Evolutionary conservation across 805 yeast genomes (phyloP).

Genomic region (Candida koratica): DNA sequence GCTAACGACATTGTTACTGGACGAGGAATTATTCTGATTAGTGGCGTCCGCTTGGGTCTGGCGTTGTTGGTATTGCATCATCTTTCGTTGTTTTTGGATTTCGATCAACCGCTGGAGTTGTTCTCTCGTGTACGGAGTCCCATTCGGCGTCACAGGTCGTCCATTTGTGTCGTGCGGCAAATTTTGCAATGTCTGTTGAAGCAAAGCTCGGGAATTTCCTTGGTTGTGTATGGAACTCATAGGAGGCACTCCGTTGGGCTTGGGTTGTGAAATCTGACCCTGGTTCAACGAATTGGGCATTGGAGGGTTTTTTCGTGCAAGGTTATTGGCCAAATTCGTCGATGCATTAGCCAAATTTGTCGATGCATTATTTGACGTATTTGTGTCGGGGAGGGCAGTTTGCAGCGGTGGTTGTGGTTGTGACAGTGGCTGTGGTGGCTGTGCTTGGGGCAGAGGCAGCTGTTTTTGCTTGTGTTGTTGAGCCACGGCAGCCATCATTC

Average conservation of each 20-base stretch:
- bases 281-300: background rate
- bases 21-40: too few species aligned
- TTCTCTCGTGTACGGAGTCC: conserved; percentile 56
- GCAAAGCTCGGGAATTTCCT: conserved; percentile 2
- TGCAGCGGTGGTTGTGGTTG: conserved; percentile 6
- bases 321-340: too few species aligned
- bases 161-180: conserved; percentile 12
- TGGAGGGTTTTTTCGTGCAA: background rate
- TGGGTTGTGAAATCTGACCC: conserved; percentile 3
- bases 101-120: conserved; percentile 58
- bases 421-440: background rate
- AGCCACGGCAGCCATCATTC: conserved; percentile 42
- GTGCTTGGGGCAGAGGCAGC: conserved; percentile 7
- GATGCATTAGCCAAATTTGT: background rate
- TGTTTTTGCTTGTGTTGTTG: conserved; percentile 27
- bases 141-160: conserved; percentile 47
- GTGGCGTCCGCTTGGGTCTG: conserved; percentile 10
- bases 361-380: background rate
- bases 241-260: conserved; percentile 9
- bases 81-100: conserved; percentile 46
- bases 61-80: conserved; percentile 43
- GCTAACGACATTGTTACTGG: background rate
- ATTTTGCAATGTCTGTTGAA: conserved; percentile 9
- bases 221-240: conserved; percentile 4
- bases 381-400: background rate